Conservation (phyloP, 176 grass and related monocot genomes). For the Aechmea fasciata region DNA sequence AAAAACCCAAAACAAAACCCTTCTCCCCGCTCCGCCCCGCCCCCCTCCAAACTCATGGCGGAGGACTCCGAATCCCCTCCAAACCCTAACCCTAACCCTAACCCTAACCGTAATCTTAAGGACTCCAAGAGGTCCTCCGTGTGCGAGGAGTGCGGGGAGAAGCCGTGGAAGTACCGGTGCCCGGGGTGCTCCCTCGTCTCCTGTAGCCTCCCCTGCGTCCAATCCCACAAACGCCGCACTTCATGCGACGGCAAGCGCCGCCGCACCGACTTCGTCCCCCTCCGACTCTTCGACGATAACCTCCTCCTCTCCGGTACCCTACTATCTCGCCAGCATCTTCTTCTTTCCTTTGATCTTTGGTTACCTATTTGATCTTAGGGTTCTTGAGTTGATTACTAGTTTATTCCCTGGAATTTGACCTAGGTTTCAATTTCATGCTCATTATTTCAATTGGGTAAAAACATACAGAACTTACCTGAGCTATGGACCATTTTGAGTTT, state of each 20-base stretch:
- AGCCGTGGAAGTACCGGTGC: constrained; percentile 94
- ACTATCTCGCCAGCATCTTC: background rate
- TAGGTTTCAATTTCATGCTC: too few species aligned
- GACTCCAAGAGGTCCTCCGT: constrained; percentile 21
- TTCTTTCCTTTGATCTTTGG: background rate
- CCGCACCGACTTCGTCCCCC: constrained; percentile 56
- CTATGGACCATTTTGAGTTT: too few species aligned
- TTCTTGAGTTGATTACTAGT: constrained; percentile 1
- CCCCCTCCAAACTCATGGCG: background rate
- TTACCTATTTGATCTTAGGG: background rate
- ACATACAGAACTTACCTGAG: too few species aligned
- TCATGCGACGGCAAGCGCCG: constrained; percentile 77
- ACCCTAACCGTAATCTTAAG: background rate
- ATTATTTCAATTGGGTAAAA: too few species aligned
- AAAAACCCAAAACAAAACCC: background rate
- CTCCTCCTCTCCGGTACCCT: constrained; percentile 61
- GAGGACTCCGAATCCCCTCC: background rate
- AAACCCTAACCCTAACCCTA: constrained; percentile 5
- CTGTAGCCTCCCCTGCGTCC: constrained; percentile 90
- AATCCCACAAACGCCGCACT: constrained; percentile 63
- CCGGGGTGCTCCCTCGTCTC: constrained; percentile 65
- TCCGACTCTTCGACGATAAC: constrained; percentile 64
- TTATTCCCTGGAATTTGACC: too few species aligned
- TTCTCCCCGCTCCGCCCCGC: background rate
- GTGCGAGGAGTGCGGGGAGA: constrained; percentile 76